Percentiles rank a stretch among this genome's conserved stretches.
Evolutionary conservation across 2,329 filamentous ascomycete genomes (phyloP).

Genomic region (Knoxdaviesia capensis): DNA sequence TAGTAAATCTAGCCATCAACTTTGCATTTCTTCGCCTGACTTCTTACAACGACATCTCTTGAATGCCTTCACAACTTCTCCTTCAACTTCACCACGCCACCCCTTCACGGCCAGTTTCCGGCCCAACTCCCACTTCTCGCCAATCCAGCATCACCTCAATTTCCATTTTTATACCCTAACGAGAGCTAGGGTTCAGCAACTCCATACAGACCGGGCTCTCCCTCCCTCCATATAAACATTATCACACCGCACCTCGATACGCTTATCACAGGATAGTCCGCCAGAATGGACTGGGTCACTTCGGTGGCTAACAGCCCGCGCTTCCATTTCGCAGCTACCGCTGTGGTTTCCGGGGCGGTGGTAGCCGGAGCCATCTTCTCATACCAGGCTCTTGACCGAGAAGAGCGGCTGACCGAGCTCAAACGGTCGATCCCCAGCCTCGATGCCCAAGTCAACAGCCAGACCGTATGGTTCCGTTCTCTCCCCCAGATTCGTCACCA

Average conservation of each 20-base stretch:
- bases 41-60: too few species aligned
- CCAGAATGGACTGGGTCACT: conserved; percentile 2
- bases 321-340: conserved; percentile 49
- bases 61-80: too few species aligned
- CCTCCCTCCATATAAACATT: conserved; percentile 6
- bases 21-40: too few species aligned
- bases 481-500: background rate
- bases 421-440: conserved; percentile 35
- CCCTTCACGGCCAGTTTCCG: too few species aligned
- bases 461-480: conserved; percentile 1
- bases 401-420: conserved; percentile 31
- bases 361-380: conserved; percentile 40
- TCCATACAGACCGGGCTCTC: background rate
- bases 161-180: too few species aligned
- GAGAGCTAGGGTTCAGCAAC: conserved; percentile 1
- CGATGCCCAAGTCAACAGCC: conserved; percentile 4
- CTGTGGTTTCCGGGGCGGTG: conserved; percentile 40
- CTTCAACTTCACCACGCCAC: too few species aligned
- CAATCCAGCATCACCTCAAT: too few species aligned
- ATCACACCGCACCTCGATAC: conserved; percentile 17
- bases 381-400: conserved; percentile 37
- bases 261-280: background rate
- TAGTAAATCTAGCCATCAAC: too few species aligned
- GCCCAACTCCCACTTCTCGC: too few species aligned
- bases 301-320: conserved; percentile 16